Percentiles rank a stretch among this genome's conserved stretches.
phyloP scores from a whole-genome alignment of 257 asterid species.

The Striga asiatica region DNA sequence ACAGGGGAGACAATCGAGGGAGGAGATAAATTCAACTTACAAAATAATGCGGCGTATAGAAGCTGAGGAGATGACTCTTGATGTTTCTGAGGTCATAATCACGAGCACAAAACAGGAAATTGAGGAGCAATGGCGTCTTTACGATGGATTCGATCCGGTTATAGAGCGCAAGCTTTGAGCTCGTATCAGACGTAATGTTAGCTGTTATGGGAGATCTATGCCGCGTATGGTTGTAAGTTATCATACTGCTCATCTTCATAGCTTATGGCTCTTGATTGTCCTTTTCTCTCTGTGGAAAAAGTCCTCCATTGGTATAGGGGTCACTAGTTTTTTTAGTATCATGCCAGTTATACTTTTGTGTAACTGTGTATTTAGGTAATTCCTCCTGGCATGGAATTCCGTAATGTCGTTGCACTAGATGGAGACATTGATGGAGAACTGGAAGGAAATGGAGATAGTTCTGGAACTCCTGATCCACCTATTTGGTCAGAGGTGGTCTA shows the following conservation, averaged over 20 bases:
- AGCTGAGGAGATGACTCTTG: conserved; percentile 69
- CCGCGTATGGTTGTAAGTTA: conserved; percentile 74
- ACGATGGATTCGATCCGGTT: conserved; percentile 73
- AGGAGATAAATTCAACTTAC: conserved; percentile 58
- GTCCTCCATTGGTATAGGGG: background rate
- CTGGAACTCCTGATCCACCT: conserved; percentile 44
- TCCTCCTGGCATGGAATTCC: conserved; percentile 90
- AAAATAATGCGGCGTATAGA: conserved; percentile 80
- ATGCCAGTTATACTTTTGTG: background rate
- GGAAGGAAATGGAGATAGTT: conserved; percentile 33
- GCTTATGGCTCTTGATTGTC: background rate
- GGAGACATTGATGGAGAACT: conserved; percentile 50
- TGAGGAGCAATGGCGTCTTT: conserved; percentile 76
- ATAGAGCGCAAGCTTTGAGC: conserved; percentile 69
- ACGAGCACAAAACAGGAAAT: conserved; percentile 77
- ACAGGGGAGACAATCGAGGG: conserved; percentile 70
- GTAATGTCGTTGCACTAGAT: conserved; percentile 44
- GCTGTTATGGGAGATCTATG: conserved; percentile 68
- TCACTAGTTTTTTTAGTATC: conserved; percentile 7
- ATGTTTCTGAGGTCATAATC: conserved; percentile 61
- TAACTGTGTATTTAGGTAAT: conserved; percentile 39
- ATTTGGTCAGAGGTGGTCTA: conserved; percentile 69
- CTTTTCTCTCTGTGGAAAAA: background rate
- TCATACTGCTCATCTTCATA: background rate
- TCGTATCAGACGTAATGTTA: conserved; percentile 48